Evolutionary conservation across 768 basidiomycete genomes (phyloP), one percentile per base, ranked within the genome.

Genomic region (Lactifluus piperatus): DNA sequence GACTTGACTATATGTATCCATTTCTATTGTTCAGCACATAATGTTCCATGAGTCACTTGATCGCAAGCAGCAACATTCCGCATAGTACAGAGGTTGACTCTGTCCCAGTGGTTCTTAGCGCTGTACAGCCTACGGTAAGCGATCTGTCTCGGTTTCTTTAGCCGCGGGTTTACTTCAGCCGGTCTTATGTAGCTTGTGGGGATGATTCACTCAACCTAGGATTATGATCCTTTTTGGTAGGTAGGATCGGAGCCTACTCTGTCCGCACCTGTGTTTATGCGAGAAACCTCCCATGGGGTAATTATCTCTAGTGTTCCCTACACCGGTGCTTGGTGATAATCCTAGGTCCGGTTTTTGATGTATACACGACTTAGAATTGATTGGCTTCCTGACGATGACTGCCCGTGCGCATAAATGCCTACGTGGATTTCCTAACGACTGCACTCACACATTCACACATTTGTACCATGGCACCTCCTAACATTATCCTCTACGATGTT

Each of bases 401-500:
- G 16, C 41, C 50, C 44, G 4, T 36, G 39, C 8, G 29, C 55
- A 56, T 61, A 61, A 61, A 61, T 61, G 43, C 39, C 39, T 44
- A 44, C 34, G 24, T 14, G 32, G 9, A 24, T 29, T 20, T 61
- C 45, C 30, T 24, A 13, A 29, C 11, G 45, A 48, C 47, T 55
- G 22, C 29, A 56, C 54, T 44, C 54, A 5, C 34, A 54, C 47
- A 56, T 27, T 44, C 41, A 18, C 34, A 32, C 51, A 77, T 34
- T 34, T 34, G 34, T 13, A 34, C 34, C 3, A 34, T 78, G 76
- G 69, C 77, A 55, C 74, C 74, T 52, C 80, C 83, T 13, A 71
- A 74, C 48, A 83, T 89, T 60, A 81, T 75, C 16, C 73, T 89
- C 16, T 89, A 87, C 67, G 87, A 89, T 62, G 75, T 83, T 22